Base-by-base conservation (phyloP, 345 rosid species). In the Bruguiera sexangula region DNA sequence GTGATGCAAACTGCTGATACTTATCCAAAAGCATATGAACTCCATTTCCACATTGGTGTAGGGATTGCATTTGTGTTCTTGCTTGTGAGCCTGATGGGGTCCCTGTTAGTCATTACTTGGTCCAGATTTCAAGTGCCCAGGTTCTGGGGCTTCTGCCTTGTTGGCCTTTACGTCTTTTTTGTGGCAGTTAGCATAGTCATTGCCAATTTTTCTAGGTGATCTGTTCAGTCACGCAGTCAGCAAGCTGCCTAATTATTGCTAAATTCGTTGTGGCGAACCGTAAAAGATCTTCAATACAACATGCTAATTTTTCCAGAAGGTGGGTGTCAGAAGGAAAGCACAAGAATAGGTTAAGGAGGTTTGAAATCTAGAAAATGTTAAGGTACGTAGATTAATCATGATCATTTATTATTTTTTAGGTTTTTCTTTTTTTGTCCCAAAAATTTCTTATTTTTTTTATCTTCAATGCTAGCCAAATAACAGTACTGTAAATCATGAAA, bases 81-180 rank as follows among this genome's bases (percentile, higher is more conserved):
- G 88, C 77, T 91, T 65, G 72, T 87, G 71, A 92, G 96, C 79
- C 68, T 91, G 66, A 95, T 92, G 97, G 99, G 96, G 43, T 95
- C 99, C 62, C 83, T 95, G 52, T 62, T 92, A 66, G 96, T 95
- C 69, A 81, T 91, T 71, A 95, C 96, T 54, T 95, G 99, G 99
- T 84, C 79, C 71, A 88, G 97, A 78, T 95, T 95, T 81, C 86
- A 92, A 46, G 96, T 95, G 60, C 99, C 96, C 3, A 83, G 82
- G 60, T 87, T 89, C 58, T 92, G 97, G 97, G 99, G 99, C 27
- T 84, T 95, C 73, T 95, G 90, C 83, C 96, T 95, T 60, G 96
- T 95, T 10, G 91, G 96, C 52, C 86, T 92, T 27, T 95, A 95
- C 62, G 83, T 85, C 13, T 62, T 84, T 63, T 95, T 95, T 73